These are phyloP conservation scores for Strobilomyces dryophilus DNA, from an alignment of 768 basidiomycete species.

Conservation along the genomic window DNA sequence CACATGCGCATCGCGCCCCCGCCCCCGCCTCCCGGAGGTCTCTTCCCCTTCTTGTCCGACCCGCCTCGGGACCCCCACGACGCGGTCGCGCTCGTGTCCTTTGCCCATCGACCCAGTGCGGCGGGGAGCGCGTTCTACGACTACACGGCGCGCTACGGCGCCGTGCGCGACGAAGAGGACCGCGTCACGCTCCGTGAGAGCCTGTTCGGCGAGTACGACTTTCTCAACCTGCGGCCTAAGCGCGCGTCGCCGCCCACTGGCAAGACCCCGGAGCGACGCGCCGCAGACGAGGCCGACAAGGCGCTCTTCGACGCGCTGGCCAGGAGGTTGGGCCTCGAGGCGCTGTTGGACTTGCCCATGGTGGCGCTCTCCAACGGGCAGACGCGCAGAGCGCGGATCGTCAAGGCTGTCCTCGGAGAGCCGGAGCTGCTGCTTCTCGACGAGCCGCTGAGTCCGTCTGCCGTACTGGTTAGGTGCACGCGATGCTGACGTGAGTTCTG, in stretches of 20 bases:
- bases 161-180: slow-evolving; percentile 75
- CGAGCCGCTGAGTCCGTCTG: slow-evolving; percentile 80
- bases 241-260: slow-evolving; percentile 10
- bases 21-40: slow-evolving; percentile 56
- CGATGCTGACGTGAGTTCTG: neutral
- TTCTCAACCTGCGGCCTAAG: slow-evolving; percentile 26
- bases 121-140: slow-evolving; percentile 81
- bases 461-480: neutral
- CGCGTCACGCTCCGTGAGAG: slow-evolving; percentile 69
- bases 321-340: slow-evolving; percentile 49
- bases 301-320: slow-evolving; percentile 51
- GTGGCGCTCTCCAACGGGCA: slow-evolving; percentile 91
- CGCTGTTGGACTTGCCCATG: slow-evolving; percentile 76
- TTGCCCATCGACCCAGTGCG: slow-evolving; percentile 54
- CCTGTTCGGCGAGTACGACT: slow-evolving; percentile 54
- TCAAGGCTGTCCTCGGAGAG: slow-evolving; percentile 64
- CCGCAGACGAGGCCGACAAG: slow-evolving; percentile 25
- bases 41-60: slow-evolving; percentile 69
- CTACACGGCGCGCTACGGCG: slow-evolving; percentile 89
- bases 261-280: slow-evolving; percentile 23
- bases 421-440: slow-evolving; percentile 83
- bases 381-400: slow-evolving; percentile 80
- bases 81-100: slow-evolving; percentile 57
- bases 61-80: slow-evolving; percentile 44
- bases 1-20: slow-evolving; percentile 66